A percentile compares a stretch with the other conserved stretches of the same genome.
Conservation (phyloP, 2,329 filamentous ascomycete genomes). For the Microcyclospora tardicrescens region DNA sequence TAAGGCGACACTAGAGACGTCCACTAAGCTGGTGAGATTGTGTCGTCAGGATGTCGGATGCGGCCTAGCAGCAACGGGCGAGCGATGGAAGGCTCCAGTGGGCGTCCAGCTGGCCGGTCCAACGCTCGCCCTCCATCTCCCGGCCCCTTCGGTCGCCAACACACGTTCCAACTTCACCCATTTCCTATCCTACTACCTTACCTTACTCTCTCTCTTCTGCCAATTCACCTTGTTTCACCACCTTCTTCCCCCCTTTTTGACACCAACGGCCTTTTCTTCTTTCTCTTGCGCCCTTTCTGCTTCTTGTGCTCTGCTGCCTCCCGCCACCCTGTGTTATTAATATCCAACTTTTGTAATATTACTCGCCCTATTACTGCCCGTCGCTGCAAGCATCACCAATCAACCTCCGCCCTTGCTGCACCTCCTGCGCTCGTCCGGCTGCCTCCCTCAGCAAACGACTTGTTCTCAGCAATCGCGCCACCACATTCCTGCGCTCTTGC, state of each 20-base stretch:
- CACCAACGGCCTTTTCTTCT: neutral
- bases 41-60: too few relatives aligned
- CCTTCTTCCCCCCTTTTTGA: neutral
- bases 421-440: too few relatives aligned
- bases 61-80: too few relatives aligned
- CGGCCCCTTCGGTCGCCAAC: neutral
- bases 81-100: too few relatives aligned
- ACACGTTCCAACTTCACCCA: neutral
- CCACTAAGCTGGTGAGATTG: too few relatives aligned
- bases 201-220: neutral
- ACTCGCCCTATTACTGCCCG: too few relatives aligned
- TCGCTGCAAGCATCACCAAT: too few relatives aligned
- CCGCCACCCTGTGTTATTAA: constrained; percentile 12
- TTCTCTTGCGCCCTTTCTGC: neutral
- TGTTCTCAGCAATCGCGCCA: too few relatives aligned
- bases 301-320: neutral
- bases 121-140: constrained; percentile 1
- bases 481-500: too few relatives aligned
- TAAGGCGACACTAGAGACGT: too few relatives aligned
- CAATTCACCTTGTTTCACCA: neutral
- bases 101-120: neutral
- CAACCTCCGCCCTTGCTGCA: too few relatives aligned
- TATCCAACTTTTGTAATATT: constrained; percentile 6
- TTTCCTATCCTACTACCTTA: neutral
- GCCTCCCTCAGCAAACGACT: too few relatives aligned